Percentiles rank a stretch among this genome's conserved stretches.
phyloP scores from a whole-genome alignment of 768 basidiomycete genomes.

The Serendipita sp. region DNA sequence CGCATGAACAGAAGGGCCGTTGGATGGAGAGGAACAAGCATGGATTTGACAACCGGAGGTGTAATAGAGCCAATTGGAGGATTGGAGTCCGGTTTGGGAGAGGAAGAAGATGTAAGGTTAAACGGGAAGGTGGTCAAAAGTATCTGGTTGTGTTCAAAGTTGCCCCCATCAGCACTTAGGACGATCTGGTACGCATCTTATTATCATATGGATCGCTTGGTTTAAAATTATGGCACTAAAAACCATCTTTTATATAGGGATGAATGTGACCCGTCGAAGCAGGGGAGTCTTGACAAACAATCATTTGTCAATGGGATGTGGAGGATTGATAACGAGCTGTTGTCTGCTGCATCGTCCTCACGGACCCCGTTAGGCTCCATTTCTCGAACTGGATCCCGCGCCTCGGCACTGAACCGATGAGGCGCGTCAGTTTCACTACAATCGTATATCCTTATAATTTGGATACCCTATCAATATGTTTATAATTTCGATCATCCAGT shows the following conservation, averaged over 20 bases:
- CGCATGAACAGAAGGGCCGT: constrained; percentile 32
- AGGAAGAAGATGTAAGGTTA: constrained; percentile 31
- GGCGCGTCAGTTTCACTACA: no score
- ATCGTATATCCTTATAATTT: no score
- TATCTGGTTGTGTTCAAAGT: constrained; percentile 47
- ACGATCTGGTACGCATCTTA: constrained; percentile 45
- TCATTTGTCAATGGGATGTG: constrained; percentile 67
- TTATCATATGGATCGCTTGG: no score
- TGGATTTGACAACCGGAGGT: constrained; percentile 41
- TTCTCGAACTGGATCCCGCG: no score
- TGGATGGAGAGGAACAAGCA: constrained; percentile 59
- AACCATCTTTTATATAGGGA: constrained; percentile 27
- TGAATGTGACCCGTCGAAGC: constrained; percentile 43
- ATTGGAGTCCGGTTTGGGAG: constrained; percentile 16
- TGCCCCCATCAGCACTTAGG: constrained; percentile 35
- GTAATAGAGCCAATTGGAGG: constrained; percentile 19
- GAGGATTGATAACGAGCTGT: constrained; percentile 70
- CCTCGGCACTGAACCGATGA: no score
- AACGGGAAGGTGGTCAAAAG: constrained; percentile 38
- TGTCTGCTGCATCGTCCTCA: not conserved
- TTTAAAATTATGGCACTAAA: no score
- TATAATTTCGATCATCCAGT: no score
- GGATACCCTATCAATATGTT: no score
- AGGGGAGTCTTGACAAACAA: constrained; percentile 47
- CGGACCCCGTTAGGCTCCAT: not conserved